Conservation (phyloP, 2,329 filamentous ascomycete genomes). For the Saccharata proteae region DNA sequence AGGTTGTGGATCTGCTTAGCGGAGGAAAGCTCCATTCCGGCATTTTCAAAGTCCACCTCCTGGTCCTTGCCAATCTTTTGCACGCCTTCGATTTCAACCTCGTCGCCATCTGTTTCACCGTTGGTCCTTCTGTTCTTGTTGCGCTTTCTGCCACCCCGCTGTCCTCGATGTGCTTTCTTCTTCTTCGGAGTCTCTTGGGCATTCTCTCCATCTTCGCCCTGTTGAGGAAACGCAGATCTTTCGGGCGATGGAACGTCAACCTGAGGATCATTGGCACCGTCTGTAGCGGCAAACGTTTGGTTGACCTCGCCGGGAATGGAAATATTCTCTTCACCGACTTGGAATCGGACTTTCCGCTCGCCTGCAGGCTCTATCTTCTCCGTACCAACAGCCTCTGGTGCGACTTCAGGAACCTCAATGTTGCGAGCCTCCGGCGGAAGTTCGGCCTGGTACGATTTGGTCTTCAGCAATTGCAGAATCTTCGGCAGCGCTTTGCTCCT, state of each 20-base stretch:
- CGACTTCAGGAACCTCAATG: slow-evolving; percentile 3
- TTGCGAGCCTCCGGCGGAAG: background rate
- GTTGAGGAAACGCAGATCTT: slow-evolving; percentile 9
- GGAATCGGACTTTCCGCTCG: slow-evolving; percentile 8
- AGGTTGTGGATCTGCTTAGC: slow-evolving; percentile 49
- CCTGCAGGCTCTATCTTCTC: slow-evolving; percentile 1
- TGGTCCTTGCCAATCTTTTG: slow-evolving; percentile 23
- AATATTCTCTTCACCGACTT: slow-evolving; percentile 8
- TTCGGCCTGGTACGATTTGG: slow-evolving; percentile 16
- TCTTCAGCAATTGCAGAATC: slow-evolving; percentile 22
- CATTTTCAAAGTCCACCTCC: slow-evolving; percentile 26
- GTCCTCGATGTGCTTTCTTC: slow-evolving; percentile 38
- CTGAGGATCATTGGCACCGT: background rate
- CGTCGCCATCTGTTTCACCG: slow-evolving; percentile 19
- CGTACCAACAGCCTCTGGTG: background rate
- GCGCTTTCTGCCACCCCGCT: slow-evolving; percentile 33
- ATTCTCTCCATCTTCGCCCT: slow-evolving; percentile 11
- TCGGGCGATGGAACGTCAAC: background rate
- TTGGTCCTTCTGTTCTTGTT: slow-evolving; percentile 30
- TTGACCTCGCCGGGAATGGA: slow-evolving; percentile 5
- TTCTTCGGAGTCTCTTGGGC: slow-evolving; percentile 24
- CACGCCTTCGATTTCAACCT: slow-evolving; percentile 27
- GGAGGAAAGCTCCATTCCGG: slow-evolving; percentile 19
- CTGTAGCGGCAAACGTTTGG: background rate
- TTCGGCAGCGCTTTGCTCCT: slow-evolving; percentile 11